phyloP scores from a whole-genome alignment of 129 eudicot genomes.

The Calendula officinalis region DNA sequence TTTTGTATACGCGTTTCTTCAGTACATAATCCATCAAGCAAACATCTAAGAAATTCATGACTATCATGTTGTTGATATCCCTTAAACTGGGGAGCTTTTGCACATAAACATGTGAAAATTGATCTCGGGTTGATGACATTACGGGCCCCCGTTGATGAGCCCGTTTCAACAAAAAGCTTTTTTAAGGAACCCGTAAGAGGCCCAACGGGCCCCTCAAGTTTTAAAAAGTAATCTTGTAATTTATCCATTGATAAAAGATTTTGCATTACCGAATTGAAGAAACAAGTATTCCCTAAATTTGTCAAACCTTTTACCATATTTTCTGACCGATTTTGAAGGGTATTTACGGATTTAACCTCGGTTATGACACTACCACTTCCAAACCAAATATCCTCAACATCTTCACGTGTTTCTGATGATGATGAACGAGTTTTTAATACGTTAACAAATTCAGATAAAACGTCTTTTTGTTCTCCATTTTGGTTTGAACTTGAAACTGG shows the following conservation, averaged over 20 bases:
- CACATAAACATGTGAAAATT: constrained; percentile 63
- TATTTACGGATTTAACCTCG: constrained; percentile 36
- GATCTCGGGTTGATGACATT: constrained; percentile 66
- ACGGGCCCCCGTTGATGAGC: constrained; percentile 39
- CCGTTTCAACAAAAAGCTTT: constrained; percentile 59
- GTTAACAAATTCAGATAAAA: constrained; percentile 52
- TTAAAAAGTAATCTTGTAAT: constrained; percentile 49
- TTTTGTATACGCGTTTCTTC: constrained; percentile 61
- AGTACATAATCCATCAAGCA: constrained; percentile 79
- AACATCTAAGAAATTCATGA: constrained; percentile 89
- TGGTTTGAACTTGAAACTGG: constrained; percentile 42
- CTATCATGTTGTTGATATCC: constrained; percentile 96
- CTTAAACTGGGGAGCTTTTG: constrained; percentile 87
- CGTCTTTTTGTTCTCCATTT: constrained; percentile 49
- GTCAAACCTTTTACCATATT: constrained; percentile 63
- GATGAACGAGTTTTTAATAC: constrained; percentile 50
- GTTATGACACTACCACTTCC: constrained; percentile 59
- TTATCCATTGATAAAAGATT: constrained; percentile 68
- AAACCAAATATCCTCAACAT: constrained; percentile 78
- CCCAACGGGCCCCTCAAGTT: constrained; percentile 57
- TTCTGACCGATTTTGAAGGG: constrained; percentile 13
- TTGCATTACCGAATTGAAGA: constrained; percentile 84
- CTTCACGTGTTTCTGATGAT: constrained; percentile 38
- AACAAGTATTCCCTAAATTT: constrained; percentile 90
- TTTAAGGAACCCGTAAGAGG: constrained; percentile 69